Evolutionary conservation across 202 grass and related monocot genomes (phyloP).

Genomic region (Setaria viridis): DNA sequence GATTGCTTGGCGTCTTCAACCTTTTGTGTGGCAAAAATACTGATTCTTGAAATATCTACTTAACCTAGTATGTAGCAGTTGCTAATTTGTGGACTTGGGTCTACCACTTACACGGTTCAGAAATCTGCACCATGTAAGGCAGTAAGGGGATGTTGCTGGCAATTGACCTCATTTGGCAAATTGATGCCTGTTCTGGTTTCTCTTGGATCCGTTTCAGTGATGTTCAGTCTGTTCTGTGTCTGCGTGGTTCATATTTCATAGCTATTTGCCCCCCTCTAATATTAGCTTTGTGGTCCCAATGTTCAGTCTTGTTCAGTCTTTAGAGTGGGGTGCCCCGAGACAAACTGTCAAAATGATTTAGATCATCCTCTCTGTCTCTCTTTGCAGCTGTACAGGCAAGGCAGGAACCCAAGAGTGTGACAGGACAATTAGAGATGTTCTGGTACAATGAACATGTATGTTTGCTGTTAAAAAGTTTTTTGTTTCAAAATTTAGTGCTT

Average conservation of each 20-base stretch:
- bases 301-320: too few relatives aligned
- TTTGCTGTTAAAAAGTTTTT: too few relatives aligned
- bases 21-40: constrained; percentile 18
- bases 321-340: too few relatives aligned
- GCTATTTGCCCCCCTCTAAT: not conserved
- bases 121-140: constrained; percentile 14
- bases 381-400: too few relatives aligned
- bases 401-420: too few relatives aligned
- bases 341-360: too few relatives aligned
- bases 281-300: too few relatives aligned
- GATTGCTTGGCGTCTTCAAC: not conserved
- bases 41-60: not conserved
- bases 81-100: not conserved
- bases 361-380: too few relatives aligned
- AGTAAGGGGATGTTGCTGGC: constrained; percentile 7
- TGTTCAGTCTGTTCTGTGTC: not conserved
- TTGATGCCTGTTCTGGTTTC: constrained; percentile 6
- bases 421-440: too few relatives aligned
- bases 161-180: constrained; percentile 19
- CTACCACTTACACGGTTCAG: constrained; percentile 3
- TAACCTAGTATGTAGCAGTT: not conserved
- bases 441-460: too few relatives aligned
- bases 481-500: too few relatives aligned
- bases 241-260: not conserved
- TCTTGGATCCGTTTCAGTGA: not conserved